A percentile compares a stretch with the other conserved stretches of the same genome.
These are phyloP conservation scores for Candida pini DNA, from an alignment of 805 yeast genomes.

Conservation along the genomic window DNA sequence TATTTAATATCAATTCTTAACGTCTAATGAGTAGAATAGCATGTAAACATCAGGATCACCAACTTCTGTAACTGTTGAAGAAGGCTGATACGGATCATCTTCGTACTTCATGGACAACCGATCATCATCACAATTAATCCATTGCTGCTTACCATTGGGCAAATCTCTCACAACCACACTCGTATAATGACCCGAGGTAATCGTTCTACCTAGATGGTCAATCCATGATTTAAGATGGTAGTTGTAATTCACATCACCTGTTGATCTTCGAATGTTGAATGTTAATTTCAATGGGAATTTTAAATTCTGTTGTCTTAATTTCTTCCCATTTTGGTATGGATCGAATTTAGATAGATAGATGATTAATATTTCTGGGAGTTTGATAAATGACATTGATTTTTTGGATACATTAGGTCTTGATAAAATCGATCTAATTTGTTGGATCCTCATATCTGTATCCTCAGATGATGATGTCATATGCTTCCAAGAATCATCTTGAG, in stretches of 20 bases:
- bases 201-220: conserved; percentile 59
- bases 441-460: conserved; percentile 17
- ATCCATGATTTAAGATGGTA: conserved; percentile 60
- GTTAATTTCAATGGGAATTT: conserved; percentile 20
- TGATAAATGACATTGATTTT: conserved; percentile 27
- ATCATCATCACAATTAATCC: conserved; percentile 79
- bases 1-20: background rate
- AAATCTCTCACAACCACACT: conserved; percentile 43
- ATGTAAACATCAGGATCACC: conserved; percentile 52
- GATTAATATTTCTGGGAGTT: conserved; percentile 29
- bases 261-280: conserved; percentile 38
- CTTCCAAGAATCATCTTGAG: conserved; percentile 5
- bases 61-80: conserved; percentile 12
- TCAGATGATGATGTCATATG: conserved; percentile 8
- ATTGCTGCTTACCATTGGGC: conserved; percentile 36
- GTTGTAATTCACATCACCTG: conserved; percentile 21
- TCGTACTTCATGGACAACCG: conserved; percentile 37
- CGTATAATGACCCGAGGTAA: conserved; percentile 75
- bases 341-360: conserved; percentile 30
- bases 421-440: conserved; percentile 12
- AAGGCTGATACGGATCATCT: too few species aligned
- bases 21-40: conserved; percentile 48
- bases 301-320: conserved; percentile 20
- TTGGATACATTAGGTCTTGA: conserved; percentile 24
- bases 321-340: conserved; percentile 24